Conservation (phyloP, 106 monocot species). For the Allium cepa region DNA sequence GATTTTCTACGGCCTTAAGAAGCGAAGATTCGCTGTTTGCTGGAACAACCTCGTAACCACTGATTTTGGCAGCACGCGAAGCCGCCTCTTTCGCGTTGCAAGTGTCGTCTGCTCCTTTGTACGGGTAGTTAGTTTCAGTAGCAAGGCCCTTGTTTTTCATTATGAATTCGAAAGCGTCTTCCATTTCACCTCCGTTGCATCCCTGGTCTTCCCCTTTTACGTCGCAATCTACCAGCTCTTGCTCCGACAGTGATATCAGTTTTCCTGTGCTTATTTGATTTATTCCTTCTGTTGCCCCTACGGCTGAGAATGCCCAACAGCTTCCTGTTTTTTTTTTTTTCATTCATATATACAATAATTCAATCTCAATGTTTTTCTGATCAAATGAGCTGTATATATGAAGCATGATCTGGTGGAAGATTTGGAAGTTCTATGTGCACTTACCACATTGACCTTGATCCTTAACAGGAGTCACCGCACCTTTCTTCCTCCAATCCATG, state of each 20-base stretch:
- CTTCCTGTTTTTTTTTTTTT: background rate
- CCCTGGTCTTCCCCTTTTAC: background rate
- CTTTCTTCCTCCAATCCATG: no score
- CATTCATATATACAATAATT: no score
- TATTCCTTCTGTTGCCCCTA: background rate
- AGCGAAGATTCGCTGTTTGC: constrained; percentile 20
- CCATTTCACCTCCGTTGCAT: background rate
- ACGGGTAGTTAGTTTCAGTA: background rate
- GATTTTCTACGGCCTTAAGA: constrained; percentile 25
- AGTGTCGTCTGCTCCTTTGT: background rate
- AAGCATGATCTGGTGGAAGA: no score
- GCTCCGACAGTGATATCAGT: background rate
- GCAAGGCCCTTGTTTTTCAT: background rate
- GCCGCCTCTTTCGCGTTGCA: background rate
- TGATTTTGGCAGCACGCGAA: constrained; percentile 8
- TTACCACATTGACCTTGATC: no score
- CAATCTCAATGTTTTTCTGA: no score
- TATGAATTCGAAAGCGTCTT: background rate
- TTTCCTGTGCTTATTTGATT: background rate
- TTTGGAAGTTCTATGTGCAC: no score
- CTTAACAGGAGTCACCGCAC: no score
- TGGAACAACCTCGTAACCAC: constrained; percentile 23
- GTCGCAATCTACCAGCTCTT: background rate
- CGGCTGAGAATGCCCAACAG: constrained; percentile 2
- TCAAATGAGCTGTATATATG: no score